Conservation (phyloP, 495 filamentous ascomycete genomes). For the Saxophila tyrrhenica region DNA sequence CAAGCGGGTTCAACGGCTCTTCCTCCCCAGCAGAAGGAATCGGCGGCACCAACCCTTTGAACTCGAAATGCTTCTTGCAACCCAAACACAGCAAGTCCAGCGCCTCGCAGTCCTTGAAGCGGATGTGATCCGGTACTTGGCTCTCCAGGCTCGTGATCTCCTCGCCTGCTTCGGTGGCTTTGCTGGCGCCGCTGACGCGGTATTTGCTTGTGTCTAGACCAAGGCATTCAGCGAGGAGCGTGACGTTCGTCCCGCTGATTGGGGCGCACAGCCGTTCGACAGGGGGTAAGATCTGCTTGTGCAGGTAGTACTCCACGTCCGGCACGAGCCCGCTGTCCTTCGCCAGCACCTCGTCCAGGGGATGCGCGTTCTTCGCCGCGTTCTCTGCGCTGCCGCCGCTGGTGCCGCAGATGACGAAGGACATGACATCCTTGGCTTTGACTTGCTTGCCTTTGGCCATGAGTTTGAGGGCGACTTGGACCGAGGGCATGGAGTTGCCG, state of each 20-base stretch:
- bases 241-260: conserved; percentile 79
- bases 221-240: conserved; percentile 81
- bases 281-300: conserved; percentile 96
- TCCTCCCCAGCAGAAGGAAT: too few relatives aligned
- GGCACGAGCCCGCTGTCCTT: conserved; percentile 60
- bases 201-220: conserved; percentile 87
- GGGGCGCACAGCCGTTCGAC: conserved; percentile 97
- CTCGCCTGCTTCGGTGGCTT: conserved; percentile 18
- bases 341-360: conserved; percentile 74
- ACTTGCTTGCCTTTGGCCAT: conserved; percentile 77
- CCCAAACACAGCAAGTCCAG: conserved; percentile 66
- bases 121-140: conserved; percentile 75
- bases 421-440: conserved; percentile 87
- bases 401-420: conserved; percentile 82
- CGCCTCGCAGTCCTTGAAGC: conserved; percentile 69
- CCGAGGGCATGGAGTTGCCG: conserved; percentile 87
- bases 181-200: conserved; percentile 43
- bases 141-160: conserved; percentile 83
- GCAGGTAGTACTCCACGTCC: conserved; percentile 91
- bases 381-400: conserved; percentile 58
- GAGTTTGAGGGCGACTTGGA: conserved; percentile 84
- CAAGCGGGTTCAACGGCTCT: not conserved
- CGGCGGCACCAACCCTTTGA: too few relatives aligned
- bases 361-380: conserved; percentile 77
- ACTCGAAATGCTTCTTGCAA: conserved; percentile 61